Conservation (phyloP, 768 basidiomycete species). For the Candolleomyces efflorescens region DNA sequence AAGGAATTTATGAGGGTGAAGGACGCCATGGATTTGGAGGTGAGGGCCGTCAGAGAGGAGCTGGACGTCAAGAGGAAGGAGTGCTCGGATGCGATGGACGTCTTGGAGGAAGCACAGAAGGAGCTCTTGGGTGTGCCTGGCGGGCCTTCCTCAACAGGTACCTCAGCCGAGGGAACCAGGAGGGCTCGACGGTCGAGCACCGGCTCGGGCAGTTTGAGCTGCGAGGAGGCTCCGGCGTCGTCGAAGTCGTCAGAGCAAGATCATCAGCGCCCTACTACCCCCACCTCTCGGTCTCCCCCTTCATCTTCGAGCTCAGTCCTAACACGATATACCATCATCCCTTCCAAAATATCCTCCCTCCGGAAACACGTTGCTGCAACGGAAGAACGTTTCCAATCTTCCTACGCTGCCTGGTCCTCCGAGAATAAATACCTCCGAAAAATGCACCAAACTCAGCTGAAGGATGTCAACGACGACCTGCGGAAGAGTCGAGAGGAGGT, state of each 20-base stretch:
- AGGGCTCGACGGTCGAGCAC: not conserved
- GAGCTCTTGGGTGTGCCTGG: not conserved
- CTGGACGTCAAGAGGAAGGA: slow-evolving; percentile 1
- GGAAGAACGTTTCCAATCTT: not conserved
- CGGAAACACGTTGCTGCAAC: not conserved
- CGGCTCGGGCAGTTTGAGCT: too few relatives aligned
- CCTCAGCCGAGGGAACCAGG: not conserved
- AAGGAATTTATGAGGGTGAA: not conserved
- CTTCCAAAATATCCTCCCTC: not conserved
- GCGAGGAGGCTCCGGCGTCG: too few relatives aligned
- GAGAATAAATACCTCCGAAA: slow-evolving; percentile 2
- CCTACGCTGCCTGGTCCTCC: slow-evolving; percentile 3
- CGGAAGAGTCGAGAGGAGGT: not conserved
- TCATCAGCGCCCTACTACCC: too few relatives aligned
- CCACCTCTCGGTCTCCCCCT: not conserved
- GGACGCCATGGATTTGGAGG: not conserved
- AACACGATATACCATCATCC: not conserved
- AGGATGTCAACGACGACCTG: not conserved
- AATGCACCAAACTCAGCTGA: not conserved
- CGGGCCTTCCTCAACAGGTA: not conserved
- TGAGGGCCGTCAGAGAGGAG: not conserved
- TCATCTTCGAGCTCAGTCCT: not conserved
- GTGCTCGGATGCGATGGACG: not conserved
- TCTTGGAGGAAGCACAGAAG: not conserved
- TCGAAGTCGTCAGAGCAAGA: too few relatives aligned